Evolutionary conservation across 225 moss, liverwort and hornwort species (phyloP).

Genomic region (Sphagnum tenellum): DNA sequence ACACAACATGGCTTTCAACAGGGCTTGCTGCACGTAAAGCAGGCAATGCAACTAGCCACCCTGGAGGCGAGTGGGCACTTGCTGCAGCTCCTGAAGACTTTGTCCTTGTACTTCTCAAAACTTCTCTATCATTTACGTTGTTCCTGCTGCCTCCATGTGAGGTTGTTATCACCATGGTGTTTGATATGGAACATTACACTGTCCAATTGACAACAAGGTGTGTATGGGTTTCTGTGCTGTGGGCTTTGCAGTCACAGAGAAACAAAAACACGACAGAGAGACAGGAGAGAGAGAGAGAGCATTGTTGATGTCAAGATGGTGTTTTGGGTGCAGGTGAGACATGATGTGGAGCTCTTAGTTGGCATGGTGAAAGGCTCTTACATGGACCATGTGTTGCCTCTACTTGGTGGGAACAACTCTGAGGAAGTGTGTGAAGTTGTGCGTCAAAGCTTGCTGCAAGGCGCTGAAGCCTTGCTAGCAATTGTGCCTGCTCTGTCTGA

Average conservation of each 20-base stretch:
- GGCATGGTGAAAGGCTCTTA: conserved; percentile 50
- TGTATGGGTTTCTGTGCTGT: no score
- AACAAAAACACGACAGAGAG: no score
- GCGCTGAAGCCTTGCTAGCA: conserved; percentile 51
- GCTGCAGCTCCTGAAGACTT: conserved; percentile 74
- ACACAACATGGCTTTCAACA: conserved; percentile 73
- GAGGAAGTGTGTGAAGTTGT: conserved; percentile 39
- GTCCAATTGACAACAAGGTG: no score
- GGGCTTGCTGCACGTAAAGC: conserved; percentile 68
- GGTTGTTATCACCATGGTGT: no score
- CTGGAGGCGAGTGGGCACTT: conserved; percentile 68
- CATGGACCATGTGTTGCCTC: conserved; percentile 39
- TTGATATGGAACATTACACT: no score
- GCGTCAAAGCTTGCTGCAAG: conserved; percentile 54
- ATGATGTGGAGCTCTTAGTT: conserved; percentile 66
- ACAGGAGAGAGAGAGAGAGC: no score
- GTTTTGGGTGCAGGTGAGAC: conserved; percentile 40
- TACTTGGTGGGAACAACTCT: conserved; percentile 41
- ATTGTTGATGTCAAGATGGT: no score
- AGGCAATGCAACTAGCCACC: conserved; percentile 31
- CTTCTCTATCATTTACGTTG: background rate
- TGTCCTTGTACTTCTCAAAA: conserved; percentile 39
- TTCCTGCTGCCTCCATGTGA: background rate
- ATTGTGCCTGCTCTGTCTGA: conserved; percentile 61
- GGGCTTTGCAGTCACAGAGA: no score